These are phyloP conservation scores for Juglanconis oblonga DNA, from an alignment of 2,329 filamentous ascomycete species.

Conservation along the genomic window DNA sequence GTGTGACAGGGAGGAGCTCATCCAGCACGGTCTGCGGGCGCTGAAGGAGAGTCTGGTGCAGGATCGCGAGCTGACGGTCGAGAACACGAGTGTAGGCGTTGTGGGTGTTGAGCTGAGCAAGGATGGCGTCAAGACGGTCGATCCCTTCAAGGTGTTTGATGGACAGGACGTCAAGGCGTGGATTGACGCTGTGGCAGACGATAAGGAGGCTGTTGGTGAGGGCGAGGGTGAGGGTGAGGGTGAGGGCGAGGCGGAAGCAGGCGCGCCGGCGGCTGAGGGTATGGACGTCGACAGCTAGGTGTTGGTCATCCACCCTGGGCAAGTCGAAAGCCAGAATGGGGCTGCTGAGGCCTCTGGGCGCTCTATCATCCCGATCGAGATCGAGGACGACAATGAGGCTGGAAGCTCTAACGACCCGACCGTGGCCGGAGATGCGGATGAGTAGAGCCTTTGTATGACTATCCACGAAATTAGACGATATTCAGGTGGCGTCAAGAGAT, in stretches of 20 bases:
- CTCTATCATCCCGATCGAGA: too few species aligned
- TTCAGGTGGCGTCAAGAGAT: conserved; percentile 5
- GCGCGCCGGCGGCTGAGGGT: conserved; percentile 27
- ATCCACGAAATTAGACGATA: conserved; percentile 15
- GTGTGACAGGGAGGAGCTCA: conserved; percentile 77
- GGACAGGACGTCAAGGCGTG: conserved; percentile 82
- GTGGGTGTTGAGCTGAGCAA: conserved; percentile 60
- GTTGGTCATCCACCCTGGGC: background rate
- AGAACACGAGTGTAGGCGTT: conserved; percentile 91
- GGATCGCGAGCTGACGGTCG: conserved; percentile 95
- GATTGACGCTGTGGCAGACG: conserved; percentile 70
- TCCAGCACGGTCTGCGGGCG: conserved; percentile 85
- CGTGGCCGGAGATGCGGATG: background rate
- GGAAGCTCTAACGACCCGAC: background rate
- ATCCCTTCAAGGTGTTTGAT: conserved; percentile 89
- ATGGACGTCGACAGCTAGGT: conserved; percentile 43
- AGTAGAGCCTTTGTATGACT: conserved; percentile 9
- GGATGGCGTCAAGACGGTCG: conserved; percentile 54
- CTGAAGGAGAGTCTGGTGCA: conserved; percentile 94
- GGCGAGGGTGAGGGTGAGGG: conserved; percentile 37
- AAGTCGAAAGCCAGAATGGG: background rate
- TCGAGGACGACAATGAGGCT: background rate
- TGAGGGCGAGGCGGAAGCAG: conserved; percentile 28
- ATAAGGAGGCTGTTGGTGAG: conserved; percentile 46
- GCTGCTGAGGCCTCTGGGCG: background rate